Evolutionary conservation across 768 basidiomycete genomes (phyloP).

Genomic region (Rubroboletus pulcherrimus): DNA sequence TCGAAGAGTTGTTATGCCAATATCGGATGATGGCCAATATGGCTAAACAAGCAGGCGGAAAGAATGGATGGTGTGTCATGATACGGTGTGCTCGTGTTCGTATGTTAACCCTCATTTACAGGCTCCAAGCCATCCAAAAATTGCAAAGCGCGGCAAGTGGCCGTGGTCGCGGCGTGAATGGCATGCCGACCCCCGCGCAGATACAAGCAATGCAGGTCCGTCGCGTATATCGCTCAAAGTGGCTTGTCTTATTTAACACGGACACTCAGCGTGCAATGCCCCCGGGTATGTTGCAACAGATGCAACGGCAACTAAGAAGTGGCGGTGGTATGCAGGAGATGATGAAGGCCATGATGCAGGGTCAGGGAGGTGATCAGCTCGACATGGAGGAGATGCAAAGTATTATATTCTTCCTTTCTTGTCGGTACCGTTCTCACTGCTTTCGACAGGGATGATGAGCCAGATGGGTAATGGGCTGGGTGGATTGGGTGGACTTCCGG

Average conservation of each 20-base stretch:
- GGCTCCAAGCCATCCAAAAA: conserved; percentile 87
- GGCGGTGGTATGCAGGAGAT: conserved; percentile 95
- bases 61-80: conserved; percentile 79
- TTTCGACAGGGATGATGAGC: conserved; percentile 72
- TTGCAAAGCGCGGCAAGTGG: conserved; percentile 86
- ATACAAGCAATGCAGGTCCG: conserved; percentile 91
- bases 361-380: conserved; percentile 82
- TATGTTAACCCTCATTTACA: conserved; percentile 24
- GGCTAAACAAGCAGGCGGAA: conserved; percentile 97
- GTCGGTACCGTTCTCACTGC: conserved; percentile 3
- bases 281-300: conserved; percentile 91
- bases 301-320: conserved; percentile 76
- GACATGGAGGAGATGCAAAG: conserved; percentile 97
- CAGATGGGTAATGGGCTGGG: conserved; percentile 67
- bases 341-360: conserved; percentile 98
- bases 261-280: conserved; percentile 77
- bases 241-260: conserved; percentile 5
- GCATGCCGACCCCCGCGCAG: conserved; percentile 89
- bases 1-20: conserved; percentile 96
- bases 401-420: conserved; percentile 33
- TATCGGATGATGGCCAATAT: conserved; percentile 99
- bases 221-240: conserved; percentile 2
- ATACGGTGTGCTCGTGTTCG: background rate
- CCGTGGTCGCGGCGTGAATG: conserved; percentile 80
- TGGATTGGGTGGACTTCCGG: conserved; percentile 47